Conservation (phyloP, 2,329 filamentous ascomycete species). For the Rhynchosporium agropyri region DNA sequence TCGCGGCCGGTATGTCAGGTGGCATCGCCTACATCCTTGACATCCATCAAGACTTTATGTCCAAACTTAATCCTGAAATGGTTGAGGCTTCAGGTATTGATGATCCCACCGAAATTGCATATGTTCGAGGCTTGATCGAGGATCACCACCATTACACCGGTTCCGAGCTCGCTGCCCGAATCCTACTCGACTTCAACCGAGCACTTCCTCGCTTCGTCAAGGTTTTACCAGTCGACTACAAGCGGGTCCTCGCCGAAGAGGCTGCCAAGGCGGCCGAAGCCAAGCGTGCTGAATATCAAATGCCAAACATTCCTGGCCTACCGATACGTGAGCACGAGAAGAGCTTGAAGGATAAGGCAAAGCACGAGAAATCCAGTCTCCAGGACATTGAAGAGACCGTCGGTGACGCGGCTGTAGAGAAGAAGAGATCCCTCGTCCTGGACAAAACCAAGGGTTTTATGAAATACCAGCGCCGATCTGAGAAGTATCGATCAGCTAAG, state of each 20-base stretch:
- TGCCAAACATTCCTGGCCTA: slow-evolving; percentile 74
- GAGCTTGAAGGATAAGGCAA: slow-evolving; percentile 60
- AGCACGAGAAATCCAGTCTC: slow-evolving; percentile 63
- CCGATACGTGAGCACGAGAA: slow-evolving; percentile 57
- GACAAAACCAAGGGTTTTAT: slow-evolving; percentile 98
- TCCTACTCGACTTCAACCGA: slow-evolving; percentile 92
- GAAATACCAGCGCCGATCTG: slow-evolving; percentile 89
- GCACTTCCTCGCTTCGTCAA: slow-evolving; percentile 90
- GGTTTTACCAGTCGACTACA: slow-evolving; percentile 93
- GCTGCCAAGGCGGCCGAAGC: slow-evolving; percentile 82
- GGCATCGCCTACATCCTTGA: slow-evolving; percentile 96
- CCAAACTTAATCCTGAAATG: slow-evolving; percentile 97
- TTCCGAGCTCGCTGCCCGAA: slow-evolving; percentile 89
- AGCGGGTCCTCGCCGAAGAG: slow-evolving; percentile 86
- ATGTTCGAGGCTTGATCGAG: slow-evolving; percentile 86
- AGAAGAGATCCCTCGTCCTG: slow-evolving; percentile 87
- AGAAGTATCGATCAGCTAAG: slow-evolving; percentile 88
- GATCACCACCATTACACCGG: slow-evolving; percentile 98
- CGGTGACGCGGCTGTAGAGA: slow-evolving; percentile 80
- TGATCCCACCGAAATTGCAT: slow-evolving; percentile 86
- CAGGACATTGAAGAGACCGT: slow-evolving; percentile 91
- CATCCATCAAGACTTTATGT: slow-evolving; percentile 83
- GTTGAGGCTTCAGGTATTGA: slow-evolving; percentile 85
- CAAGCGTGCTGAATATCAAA: slow-evolving; percentile 80
- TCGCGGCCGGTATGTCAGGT: slow-evolving; percentile 97